Conservation (phyloP, 345 rosid genomes). For the Citrus sinensis region DNA sequence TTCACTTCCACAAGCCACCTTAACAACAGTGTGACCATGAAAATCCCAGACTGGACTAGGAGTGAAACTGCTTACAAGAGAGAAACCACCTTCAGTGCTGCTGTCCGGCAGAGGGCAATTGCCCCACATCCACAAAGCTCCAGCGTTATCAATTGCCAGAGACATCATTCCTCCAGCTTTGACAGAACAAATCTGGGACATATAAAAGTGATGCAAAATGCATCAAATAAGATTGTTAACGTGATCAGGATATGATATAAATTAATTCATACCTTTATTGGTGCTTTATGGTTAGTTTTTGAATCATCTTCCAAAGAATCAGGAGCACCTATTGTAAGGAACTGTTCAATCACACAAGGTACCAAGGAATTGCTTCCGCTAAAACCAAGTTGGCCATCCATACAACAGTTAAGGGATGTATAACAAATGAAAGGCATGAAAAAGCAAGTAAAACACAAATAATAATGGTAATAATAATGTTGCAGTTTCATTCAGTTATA, state of each 20-base stretch:
- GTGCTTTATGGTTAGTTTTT: constrained; percentile 25
- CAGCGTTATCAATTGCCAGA: constrained; percentile 71
- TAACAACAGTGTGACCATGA: constrained; percentile 68
- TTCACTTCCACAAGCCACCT: constrained; percentile 91
- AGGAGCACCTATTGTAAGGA: constrained; percentile 31
- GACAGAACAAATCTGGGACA: constrained; percentile 53
- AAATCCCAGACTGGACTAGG: constrained; percentile 62
- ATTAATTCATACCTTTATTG: constrained; percentile 44
- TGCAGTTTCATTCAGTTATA: neutral
- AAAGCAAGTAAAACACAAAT: constrained; percentile 5
- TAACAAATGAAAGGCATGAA: constrained; percentile 5
- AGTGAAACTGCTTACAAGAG: constrained; percentile 44
- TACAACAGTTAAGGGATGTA: constrained; percentile 59
- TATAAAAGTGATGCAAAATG: constrained; percentile 6
- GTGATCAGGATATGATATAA: neutral
- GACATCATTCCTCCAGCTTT: constrained; percentile 93
- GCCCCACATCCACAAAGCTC: constrained; percentile 93
- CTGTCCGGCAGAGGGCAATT: constrained; percentile 56
- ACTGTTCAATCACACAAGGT: constrained; percentile 53
- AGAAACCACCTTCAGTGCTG: constrained; percentile 31
- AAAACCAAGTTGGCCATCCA: constrained; percentile 89
- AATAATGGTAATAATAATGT: neutral
- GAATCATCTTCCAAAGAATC: constrained; percentile 31
- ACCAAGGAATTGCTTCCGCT: constrained; percentile 47
- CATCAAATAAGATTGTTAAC: neutral